These are phyloP conservation scores for Mycena olivaceomarginata DNA, from an alignment of 768 basidiomycete genomes.

Conservation along the genomic window DNA sequence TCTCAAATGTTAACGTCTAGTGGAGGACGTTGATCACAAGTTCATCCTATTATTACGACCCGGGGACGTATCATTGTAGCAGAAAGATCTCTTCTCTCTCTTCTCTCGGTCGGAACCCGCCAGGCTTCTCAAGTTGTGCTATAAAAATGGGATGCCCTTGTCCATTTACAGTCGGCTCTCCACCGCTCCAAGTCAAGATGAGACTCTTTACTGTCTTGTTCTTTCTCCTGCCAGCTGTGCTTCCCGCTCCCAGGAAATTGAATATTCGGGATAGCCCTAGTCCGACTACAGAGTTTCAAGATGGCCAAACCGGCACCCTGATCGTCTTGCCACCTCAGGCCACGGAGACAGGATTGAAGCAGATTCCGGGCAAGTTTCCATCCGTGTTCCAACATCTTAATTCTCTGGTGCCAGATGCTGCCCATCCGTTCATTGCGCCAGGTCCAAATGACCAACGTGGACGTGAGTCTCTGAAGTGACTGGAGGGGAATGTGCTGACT, in stretches of 20 bases:
- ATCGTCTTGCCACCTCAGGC: conserved; percentile 37
- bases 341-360: conserved; percentile 40
- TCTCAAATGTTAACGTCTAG: not conserved
- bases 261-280: conserved; percentile 16
- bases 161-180: not conserved
- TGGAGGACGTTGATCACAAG: conserved; percentile 5
- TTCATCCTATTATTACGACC: not conserved
- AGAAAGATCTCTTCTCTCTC: not conserved
- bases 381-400: not conserved
- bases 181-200: conserved; percentile 5
- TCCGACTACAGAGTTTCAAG: conserved; percentile 39
- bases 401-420: conserved; percentile 23
- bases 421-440: conserved; percentile 43
- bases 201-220: not conserved
- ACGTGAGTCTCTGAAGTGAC: conserved; percentile 25
- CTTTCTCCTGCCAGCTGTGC: conserved; percentile 12
- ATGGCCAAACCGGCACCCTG: conserved; percentile 38
- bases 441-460: conserved; percentile 42
- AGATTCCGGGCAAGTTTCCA: conserved; percentile 31
- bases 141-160: conserved; percentile 1
- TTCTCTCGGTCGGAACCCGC: not conserved
- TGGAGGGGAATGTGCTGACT: not conserved
- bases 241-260: not conserved
- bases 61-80: not conserved
- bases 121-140: not conserved